A percentile compares a stretch with the other conserved stretches of the same genome.
phyloP scores from a whole-genome alignment of 2,329 filamentous ascomycete species.

The Arthrinium phaeospermum region DNA sequence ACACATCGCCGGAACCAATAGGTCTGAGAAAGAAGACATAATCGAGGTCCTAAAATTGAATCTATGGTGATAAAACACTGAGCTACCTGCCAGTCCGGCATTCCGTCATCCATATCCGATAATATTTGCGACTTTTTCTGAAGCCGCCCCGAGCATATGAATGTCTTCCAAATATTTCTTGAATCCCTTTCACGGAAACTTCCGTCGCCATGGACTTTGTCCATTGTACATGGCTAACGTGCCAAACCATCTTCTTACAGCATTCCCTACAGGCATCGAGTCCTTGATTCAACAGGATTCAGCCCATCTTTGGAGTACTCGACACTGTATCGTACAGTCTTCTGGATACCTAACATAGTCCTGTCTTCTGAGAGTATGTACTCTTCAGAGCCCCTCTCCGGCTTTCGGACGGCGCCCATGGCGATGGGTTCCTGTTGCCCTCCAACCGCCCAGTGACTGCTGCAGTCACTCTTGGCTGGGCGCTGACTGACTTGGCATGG shows the following conservation, averaged over 20 bases:
- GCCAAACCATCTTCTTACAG: background rate
- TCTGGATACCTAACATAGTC: conserved; percentile 31
- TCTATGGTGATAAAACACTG: background rate
- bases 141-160: background rate
- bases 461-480: conserved; percentile 27
- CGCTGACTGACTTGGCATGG: conserved; percentile 23
- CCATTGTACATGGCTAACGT: too few relatives aligned
- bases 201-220: too few relatives aligned
- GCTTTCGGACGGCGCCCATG: conserved; percentile 28
- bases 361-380: conserved; percentile 29
- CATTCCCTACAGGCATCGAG: background rate
- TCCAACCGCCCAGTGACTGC: conserved; percentile 28
- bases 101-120: background rate
- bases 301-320: conserved; percentile 32
- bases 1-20: background rate
- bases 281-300: background rate
- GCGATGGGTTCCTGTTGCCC: conserved; percentile 24
- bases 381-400: conserved; percentile 27
- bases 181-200: background rate
- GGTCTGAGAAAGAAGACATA: background rate
- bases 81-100: background rate
- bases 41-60: background rate
- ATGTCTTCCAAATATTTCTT: background rate
- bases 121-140: background rate
- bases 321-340: conserved; percentile 38